Base-by-base conservation (phyloP, 208 protist genomes). In the Herpetomonas tarakana region DNA sequence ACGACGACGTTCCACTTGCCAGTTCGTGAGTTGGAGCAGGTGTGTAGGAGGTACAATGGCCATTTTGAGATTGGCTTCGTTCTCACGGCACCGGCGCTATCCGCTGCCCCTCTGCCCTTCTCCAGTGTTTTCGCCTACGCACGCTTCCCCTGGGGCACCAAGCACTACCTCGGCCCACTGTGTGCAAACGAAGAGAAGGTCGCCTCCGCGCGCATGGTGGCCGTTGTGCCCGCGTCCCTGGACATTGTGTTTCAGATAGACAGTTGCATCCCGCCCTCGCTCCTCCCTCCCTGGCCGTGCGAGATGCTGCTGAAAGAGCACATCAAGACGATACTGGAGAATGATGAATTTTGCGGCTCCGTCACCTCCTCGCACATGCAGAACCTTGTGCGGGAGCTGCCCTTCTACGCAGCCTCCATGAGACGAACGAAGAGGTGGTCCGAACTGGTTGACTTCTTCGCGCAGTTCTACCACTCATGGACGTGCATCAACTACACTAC, bases 231-330 rank as follows among this genome's bases (percentile, higher is more conserved):
- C 38, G 0, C 62, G 16, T 54, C 27, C 1, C 21, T 88, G 28
- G 38, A 59, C 29, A 1, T 92, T 0, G 25, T 68, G 2, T 61
- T 88, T n/a, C 51, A 62, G 26, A 28, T 66, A 6, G 81, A 92
- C 31, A n/a, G 11, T 11, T 77, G 64, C 49, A 24, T 78, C 6
- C 56, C 59, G 22, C 7, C 24, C 12, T 47, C 55, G 51, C 16
- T 65, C 19, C 30, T 47, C 3, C 27, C 82, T 0, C 82, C 82
- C 1, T 72, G 49, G 50, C 78, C 78, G 52, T 68, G 67, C 4
- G 83, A 87, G 62, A 71, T 88, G 62, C 71, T 90, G 35, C 67
- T 93, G 59, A 84, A 76, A 49, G 76, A 90, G 60, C 78, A 89
- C 44, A 70, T 90, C 12, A 68, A 71, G 26, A 65, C 62, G 4